Conservation (phyloP, 176 grass and related monocot species). For the Echinochloa phyllopogon region DNA sequence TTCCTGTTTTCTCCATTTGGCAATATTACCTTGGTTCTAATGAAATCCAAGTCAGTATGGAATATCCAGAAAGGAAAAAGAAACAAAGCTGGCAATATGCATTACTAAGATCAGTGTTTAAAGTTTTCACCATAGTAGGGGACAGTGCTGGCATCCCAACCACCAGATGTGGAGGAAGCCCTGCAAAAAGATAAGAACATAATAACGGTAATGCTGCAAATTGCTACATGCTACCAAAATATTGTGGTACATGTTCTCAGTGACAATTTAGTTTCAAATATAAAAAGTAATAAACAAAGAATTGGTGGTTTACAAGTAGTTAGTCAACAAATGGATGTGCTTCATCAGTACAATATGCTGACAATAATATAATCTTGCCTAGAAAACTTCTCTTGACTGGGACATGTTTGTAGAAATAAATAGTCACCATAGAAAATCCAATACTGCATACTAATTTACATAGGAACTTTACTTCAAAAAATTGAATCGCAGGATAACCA, state of each 20-base stretch:
- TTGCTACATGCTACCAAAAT: neutral
- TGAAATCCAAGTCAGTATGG: constrained; percentile 35
- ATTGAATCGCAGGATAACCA: constrained; percentile 24
- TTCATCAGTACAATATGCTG: neutral
- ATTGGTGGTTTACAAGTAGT: neutral
- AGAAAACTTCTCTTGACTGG: neutral
- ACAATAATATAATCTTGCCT: neutral
- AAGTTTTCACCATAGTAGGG: constrained; percentile 82
- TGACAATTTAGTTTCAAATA: constrained; percentile 1
- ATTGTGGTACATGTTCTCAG: neutral
- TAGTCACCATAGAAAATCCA: neutral
- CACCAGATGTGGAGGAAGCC: constrained; percentile 78
- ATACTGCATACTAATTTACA: neutral
- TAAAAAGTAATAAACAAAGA: constrained; percentile 21
- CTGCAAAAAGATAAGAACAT: constrained; percentile 47
- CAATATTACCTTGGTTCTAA: constrained; percentile 99
- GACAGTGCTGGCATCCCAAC: constrained; percentile 94
- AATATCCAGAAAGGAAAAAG: constrained; percentile 41
- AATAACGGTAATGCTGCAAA: neutral
- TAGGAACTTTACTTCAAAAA: neutral
- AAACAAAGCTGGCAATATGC: constrained; percentile 7
- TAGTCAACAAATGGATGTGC: constrained; percentile 28
- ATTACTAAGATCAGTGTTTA: constrained; percentile 32
- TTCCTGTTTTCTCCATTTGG: constrained; percentile 96
- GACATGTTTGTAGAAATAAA: neutral